Evolutionary conservation across 495 filamentous ascomycete species (phyloP).

Genomic region (Penicillium coffeae): DNA sequence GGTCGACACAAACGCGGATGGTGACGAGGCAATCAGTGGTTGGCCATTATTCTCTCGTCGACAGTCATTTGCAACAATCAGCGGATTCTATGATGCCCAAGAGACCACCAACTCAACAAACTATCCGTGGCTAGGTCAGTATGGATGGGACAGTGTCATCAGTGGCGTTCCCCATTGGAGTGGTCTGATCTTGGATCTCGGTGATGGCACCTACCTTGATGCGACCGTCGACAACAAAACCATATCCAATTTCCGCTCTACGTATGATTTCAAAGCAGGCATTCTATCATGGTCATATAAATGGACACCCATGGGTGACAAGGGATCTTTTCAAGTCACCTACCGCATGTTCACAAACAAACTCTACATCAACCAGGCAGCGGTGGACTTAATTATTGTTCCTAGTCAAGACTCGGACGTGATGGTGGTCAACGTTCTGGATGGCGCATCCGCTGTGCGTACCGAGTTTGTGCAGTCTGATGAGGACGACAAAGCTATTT

Average conservation of each 20-base stretch:
- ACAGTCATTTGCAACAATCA: slow-evolving; percentile 69
- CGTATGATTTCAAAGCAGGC: slow-evolving; percentile 60
- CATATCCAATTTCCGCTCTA: slow-evolving; percentile 59
- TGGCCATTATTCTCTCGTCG: slow-evolving; percentile 70
- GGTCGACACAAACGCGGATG: slow-evolving; percentile 46
- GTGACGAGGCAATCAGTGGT: slow-evolving; percentile 57
- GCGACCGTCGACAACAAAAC: slow-evolving; percentile 57
- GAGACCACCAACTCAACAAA: slow-evolving; percentile 61
- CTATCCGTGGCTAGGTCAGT: slow-evolving; percentile 67
- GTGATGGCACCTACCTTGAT: slow-evolving; percentile 51
- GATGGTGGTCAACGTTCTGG: slow-evolving; percentile 54
- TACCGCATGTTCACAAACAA: slow-evolving; percentile 62
- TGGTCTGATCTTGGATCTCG: slow-evolving; percentile 57
- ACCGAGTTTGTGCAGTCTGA: slow-evolving; percentile 53
- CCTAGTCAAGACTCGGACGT: slow-evolving; percentile 44
- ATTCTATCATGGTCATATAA: slow-evolving; percentile 60
- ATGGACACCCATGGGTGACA: slow-evolving; percentile 57
- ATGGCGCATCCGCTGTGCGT: slow-evolving; percentile 56
- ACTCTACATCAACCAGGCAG: slow-evolving; percentile 57
- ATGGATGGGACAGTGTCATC: slow-evolving; percentile 70
- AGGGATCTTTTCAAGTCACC: slow-evolving; percentile 48
- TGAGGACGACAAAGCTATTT: slow-evolving; percentile 46
- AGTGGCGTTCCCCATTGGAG: slow-evolving; percentile 70
- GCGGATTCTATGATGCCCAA: slow-evolving; percentile 69
- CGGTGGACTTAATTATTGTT: slow-evolving; percentile 55